Evolutionary conservation across 257 asterid genomes (phyloP).

Genomic region (Anisodus tanguticus): DNA sequence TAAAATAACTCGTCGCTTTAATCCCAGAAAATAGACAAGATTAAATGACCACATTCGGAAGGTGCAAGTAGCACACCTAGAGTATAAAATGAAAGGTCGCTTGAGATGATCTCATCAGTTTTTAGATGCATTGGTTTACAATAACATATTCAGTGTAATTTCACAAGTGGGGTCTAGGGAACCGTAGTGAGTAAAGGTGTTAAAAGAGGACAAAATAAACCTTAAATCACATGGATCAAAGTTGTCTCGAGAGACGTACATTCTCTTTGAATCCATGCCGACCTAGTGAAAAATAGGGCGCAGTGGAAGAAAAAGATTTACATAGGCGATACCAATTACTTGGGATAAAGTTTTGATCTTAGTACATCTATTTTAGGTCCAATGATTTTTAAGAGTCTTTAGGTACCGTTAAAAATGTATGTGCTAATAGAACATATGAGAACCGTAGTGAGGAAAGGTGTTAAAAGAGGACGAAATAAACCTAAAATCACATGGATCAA

Average conservation of each 20-base stretch:
- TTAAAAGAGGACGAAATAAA: background rate
- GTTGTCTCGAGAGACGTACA: background rate
- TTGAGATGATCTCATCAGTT: background rate
- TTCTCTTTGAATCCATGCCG: no score
- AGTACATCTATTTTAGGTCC: background rate
- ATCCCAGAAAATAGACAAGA: background rate
- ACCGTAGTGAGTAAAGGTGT: background rate
- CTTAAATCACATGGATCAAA: background rate
- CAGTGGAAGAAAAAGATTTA: background rate
- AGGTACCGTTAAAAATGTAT: background rate
- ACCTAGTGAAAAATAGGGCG: no score
- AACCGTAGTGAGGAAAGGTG: background rate
- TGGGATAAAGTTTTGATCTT: background rate
- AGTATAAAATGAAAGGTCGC: background rate
- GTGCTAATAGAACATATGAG: no score
- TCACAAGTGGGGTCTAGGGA: no score
- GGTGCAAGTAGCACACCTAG: background rate
- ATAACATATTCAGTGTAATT: background rate
- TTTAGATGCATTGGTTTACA: background rate
- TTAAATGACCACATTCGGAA: background rate
- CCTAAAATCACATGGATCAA: background rate
- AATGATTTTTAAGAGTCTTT: no score
- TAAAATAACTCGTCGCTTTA: background rate
- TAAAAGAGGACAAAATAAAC: background rate
- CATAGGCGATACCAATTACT: background rate